phyloP scores from a whole-genome alignment of 257 asterid species.

The Cynanchum wilfordii region DNA sequence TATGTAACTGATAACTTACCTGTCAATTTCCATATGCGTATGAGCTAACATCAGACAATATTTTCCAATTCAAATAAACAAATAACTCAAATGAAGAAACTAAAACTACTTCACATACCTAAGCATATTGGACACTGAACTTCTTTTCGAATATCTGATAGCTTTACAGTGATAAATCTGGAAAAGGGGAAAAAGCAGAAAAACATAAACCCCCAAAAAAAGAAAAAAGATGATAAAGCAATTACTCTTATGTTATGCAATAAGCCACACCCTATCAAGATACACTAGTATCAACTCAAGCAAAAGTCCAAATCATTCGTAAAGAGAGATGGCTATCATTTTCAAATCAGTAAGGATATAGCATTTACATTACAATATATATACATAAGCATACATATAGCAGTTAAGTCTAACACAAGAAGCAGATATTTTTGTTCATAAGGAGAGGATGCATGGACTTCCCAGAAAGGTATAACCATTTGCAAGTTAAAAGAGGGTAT shows the following conservation, averaged over 20 bases:
- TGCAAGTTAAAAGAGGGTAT: neutral
- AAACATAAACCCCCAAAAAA: neutral
- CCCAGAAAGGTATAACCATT: neutral
- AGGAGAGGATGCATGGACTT: neutral
- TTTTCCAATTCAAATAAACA: neutral
- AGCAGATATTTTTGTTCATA: neutral
- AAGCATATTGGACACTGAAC: conserved; percentile 98
- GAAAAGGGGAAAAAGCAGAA: conserved; percentile 2
- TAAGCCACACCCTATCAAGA: neutral
- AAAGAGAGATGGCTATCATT: neutral
- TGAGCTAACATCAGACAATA: neutral
- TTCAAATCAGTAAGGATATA: neutral
- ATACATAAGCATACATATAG: neutral
- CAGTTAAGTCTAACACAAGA: neutral
- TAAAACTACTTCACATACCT: conserved; percentile 37
- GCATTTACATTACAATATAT: neutral
- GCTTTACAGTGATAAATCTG: conserved; percentile 68
- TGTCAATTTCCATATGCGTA: neutral
- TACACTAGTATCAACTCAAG: neutral
- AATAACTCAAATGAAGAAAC: neutral
- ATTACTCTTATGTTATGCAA: neutral
- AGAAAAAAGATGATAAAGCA: neutral
- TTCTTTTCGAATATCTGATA: conserved; percentile 92
- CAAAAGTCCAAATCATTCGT: neutral
- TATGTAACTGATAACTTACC: neutral